A percentile compares a stretch with the other conserved stretches of the same genome.
Conservation (phyloP, 2,329 filamentous ascomycete species). For the Sporothrix humicola region DNA sequence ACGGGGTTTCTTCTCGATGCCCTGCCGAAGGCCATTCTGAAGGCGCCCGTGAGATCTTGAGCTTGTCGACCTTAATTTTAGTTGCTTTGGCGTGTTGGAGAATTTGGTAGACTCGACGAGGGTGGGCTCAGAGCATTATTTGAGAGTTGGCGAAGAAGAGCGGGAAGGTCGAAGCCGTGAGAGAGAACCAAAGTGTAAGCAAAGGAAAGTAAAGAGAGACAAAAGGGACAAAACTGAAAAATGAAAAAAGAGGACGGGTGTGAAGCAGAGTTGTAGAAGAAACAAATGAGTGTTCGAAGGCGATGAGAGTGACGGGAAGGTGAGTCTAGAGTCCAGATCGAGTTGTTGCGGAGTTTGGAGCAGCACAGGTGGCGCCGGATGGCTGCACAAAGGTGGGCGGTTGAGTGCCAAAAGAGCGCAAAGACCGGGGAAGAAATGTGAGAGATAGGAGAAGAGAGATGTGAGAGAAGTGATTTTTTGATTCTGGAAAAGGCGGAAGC, state of each 20-base stretch:
- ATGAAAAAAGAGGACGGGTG: not conserved
- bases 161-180: not conserved
- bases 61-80: too few relatives aligned
- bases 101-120: too few relatives aligned
- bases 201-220: not conserved
- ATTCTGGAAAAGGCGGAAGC: not conserved
- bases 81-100: not conserved
- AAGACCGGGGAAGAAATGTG: not conserved
- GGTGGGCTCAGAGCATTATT: too few relatives aligned
- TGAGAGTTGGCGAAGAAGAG: not conserved
- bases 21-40: conserved; percentile 22
- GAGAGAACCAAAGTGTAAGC: not conserved
- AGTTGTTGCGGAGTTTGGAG: not conserved
- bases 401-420: not conserved
- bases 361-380: conserved; percentile 20
- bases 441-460: not conserved
- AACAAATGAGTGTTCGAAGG: not conserved
- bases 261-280: not conserved
- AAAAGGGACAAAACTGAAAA: not conserved
- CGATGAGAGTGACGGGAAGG: not conserved
- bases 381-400: not conserved
- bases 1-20: conserved; percentile 45
- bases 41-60: not conserved
- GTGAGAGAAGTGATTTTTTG: too few relatives aligned
- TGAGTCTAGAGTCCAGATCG: not conserved